A percentile compares a stretch with the other conserved stretches of the same genome.
Evolutionary conservation across 176 grass and related monocot genomes (phyloP).

Genomic region (Carex myosuroides): DNA sequence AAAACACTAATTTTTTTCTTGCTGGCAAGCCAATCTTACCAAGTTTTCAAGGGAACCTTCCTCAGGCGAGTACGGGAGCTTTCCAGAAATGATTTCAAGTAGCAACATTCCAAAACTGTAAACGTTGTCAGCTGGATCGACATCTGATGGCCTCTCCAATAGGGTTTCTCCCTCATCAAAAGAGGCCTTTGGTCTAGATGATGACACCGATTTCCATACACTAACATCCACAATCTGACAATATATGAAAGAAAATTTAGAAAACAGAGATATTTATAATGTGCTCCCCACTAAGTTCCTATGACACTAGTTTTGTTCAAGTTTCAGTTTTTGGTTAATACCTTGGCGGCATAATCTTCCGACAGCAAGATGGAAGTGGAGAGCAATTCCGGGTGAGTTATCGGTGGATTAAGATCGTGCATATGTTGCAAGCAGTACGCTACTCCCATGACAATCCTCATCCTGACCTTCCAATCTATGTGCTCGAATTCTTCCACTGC

Average conservation of each 20-base stretch:
- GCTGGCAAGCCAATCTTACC: conserved; percentile 33
- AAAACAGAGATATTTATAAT: background rate
- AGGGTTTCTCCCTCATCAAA: conserved; percentile 26
- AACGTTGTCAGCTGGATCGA: conserved; percentile 75
- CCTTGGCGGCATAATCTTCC: conserved; percentile 93
- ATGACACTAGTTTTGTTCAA: background rate
- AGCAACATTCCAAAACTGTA: conserved; percentile 83
- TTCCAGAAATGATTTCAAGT: conserved; percentile 94
- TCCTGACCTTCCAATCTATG: conserved; percentile 84
- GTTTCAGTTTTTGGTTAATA: conserved; percentile 25
- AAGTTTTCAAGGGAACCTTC: conserved; percentile 51
- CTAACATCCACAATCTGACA: conserved; percentile 65
- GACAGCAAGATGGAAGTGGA: conserved; percentile 79
- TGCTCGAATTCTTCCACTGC: conserved; percentile 90
- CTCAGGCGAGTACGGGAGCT: conserved; percentile 51
- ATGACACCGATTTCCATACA: conserved; percentile 66
- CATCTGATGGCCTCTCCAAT: conserved; percentile 30
- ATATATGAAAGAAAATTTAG: conserved; percentile 17
- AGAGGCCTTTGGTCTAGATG: conserved; percentile 43
- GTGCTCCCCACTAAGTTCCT: background rate
- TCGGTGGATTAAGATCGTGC: conserved; percentile 74
- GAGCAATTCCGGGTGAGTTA: conserved; percentile 59
- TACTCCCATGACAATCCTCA: conserved; percentile 90
- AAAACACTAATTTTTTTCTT: conserved; percentile 16
- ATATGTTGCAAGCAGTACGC: conserved; percentile 85